phyloP scores from a whole-genome alignment of 2,329 filamentous ascomycete genomes.

The Chaetomiaceae sp. region DNA sequence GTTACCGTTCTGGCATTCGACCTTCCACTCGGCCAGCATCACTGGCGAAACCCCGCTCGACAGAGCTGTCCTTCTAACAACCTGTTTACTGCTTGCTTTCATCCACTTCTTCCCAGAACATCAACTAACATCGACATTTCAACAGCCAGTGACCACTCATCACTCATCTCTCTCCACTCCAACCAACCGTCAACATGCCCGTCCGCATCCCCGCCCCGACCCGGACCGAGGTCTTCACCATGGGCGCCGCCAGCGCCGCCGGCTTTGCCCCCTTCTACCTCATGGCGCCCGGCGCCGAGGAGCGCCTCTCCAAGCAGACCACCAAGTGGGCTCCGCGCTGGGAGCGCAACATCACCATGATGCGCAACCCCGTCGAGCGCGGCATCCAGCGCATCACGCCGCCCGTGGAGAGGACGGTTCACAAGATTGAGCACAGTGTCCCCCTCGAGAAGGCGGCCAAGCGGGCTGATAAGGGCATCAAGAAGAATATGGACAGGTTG shows the following conservation, averaged over 20 bases:
- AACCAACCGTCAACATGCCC: conserved; percentile 40
- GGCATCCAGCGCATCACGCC: conserved; percentile 24
- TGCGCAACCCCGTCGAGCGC: conserved; percentile 33
- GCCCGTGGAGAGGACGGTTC: conserved; percentile 25
- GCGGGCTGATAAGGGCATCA: conserved; percentile 19
- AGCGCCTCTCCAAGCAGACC: conserved; percentile 51
- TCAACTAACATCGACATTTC: background rate
- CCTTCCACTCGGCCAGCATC: background rate
- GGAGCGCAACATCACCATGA: conserved; percentile 54
- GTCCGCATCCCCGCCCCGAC: conserved; percentile 47
- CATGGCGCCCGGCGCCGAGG: conserved; percentile 52
- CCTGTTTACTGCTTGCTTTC: background rate
- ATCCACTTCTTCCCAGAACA: background rate
- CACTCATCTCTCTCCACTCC: conserved; percentile 7
- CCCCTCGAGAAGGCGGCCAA: conserved; percentile 26
- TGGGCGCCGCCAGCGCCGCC: conserved; percentile 50
- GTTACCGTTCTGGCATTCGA: background rate
- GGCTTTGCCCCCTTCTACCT: conserved; percentile 55
- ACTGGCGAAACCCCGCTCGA: background rate
- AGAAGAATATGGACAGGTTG: conserved; percentile 22
- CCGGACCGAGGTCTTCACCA: conserved; percentile 47
- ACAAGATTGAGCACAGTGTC: conserved; percentile 24
- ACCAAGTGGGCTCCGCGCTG: conserved; percentile 56
- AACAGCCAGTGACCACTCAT: background rate
- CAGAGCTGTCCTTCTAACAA: background rate